phyloP scores from a whole-genome alignment of 768 basidiomycete species.

The Tremella fuciformis region DNA sequence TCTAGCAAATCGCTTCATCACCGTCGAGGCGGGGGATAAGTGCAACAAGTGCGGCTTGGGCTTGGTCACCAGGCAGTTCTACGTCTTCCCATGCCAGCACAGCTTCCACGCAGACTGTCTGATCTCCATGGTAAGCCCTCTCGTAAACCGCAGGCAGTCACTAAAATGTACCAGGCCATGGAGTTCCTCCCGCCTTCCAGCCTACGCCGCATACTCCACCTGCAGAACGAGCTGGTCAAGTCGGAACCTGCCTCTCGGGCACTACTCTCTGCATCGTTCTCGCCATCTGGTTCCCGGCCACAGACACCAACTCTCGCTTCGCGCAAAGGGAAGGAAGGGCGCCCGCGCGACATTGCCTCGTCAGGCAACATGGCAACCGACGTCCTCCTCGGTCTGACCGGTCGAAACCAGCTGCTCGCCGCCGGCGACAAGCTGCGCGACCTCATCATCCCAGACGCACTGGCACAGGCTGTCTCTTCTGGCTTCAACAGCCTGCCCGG shows the following conservation, averaged over 20 bases:
- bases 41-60: conserved; percentile 76
- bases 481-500: conserved; percentile 32
- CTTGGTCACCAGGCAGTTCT: conserved; percentile 80
- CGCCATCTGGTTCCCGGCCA: conserved; percentile 3
- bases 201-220: conserved; percentile 75
- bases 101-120: conserved; percentile 97
- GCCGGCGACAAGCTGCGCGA: conserved; percentile 87
- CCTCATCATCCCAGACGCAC: conserved; percentile 87
- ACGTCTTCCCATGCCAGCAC: conserved; percentile 98
- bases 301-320: not conserved
- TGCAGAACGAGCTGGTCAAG: conserved; percentile 75
- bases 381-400: conserved; percentile 44
- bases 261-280: conserved; percentile 33
- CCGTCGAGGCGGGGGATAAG: conserved; percentile 79
- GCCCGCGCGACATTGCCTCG: conserved; percentile 6
- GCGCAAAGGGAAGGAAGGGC: conserved; percentile 6
- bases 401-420: conserved; percentile 65
- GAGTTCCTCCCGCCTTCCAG: conserved; percentile 80
- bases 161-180: conserved; percentile 64
- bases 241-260: conserved; percentile 53
- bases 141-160: not conserved
- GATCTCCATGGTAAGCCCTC: conserved; percentile 74
- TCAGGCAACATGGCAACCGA: conserved; percentile 43
- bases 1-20: conserved; percentile 83
- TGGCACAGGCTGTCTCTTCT: conserved; percentile 72